Evolutionary conservation across 306 rosid species (phyloP).

Genomic region (Alnus rubra): DNA sequence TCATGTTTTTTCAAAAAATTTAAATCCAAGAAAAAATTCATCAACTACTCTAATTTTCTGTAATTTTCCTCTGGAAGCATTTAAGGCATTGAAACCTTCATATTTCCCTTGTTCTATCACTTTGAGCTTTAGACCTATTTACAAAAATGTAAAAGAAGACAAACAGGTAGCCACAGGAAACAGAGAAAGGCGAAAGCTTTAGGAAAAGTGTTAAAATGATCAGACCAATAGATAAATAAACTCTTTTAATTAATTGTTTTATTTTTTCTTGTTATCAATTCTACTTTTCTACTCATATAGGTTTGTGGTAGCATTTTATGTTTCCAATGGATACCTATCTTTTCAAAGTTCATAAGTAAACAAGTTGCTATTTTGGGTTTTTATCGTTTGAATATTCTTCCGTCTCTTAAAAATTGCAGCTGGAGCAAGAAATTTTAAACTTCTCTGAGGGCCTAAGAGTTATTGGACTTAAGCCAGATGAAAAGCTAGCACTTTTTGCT

Average conservation of each 20-base stretch:
- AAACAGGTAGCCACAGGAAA: not conserved
- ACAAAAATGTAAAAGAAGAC: not conserved
- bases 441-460: conserved; percentile 91
- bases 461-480: conserved; percentile 71
- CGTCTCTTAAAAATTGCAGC: conserved; percentile 44
- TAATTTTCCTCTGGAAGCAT: not conserved
- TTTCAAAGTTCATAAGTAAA: conserved; percentile 1
- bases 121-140: not conserved
- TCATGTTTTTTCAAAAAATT: not conserved
- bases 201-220: not conserved
- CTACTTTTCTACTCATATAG: not conserved
- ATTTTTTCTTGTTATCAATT: not conserved
- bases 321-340: not conserved
- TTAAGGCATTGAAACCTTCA: not conserved
- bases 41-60: not conserved
- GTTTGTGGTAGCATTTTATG: conserved; percentile 2
- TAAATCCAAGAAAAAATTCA: not conserved
- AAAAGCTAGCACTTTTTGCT: conserved; percentile 87
- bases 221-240: not conserved
- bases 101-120: not conserved
- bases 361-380: not conserved
- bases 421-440: conserved; percentile 76
- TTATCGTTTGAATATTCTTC: conserved; percentile 12
- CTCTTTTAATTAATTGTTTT: not conserved
- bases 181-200: not conserved